Base-by-base conservation (phyloP, 1,284 basidiomycete genomes). In the Schizophyllum amplum region DNA sequence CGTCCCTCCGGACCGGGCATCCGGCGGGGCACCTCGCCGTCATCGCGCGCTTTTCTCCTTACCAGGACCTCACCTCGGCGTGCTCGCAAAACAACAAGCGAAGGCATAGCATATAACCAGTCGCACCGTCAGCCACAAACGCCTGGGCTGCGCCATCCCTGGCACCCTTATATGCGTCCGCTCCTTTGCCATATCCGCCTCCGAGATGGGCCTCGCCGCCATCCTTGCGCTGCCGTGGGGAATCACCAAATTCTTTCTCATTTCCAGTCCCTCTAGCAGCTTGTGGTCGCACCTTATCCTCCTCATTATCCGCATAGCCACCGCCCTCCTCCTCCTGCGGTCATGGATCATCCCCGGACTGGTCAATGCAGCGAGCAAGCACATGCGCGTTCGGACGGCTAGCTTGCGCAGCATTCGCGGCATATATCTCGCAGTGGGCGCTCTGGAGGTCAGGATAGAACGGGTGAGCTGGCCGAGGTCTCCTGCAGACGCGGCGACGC, bases 401-500 rank as follows among this genome's bases (percentile, higher is more conserved):
- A 90, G 88, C 66, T 71, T 87, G 48, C 80, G 86, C 55, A 90
- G 88, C 23, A 81, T 90, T 60, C 82, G 86, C 51, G 87, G 88
- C 23, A 72, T 90, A 42, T 88, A 86, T 69, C 77, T 88, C 58
- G 77, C 79, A 53, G 73, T 72, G 47, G 81, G 82, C 47, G 70
- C 67, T 54, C 72, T 76, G 55, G 81, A 76, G 47, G 79, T 80
- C 70, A 78, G 75, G 48, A 73, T 86, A 13, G 86, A 90, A 57
- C 83, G 88, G 55, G 79, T 90, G 54, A 79, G 82, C 47, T 82
- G 84, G 64, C 74, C 77, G 52, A 83, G 77, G 65, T 72, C 79
- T 20, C 75, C 73, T 17, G 67, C 75, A 27, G 70, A 77, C 24
- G 73, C 72, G 4, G 75, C 75, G 2, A 78, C 77, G 58, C 79